Evolutionary conservation across 2,329 filamentous ascomycete genomes (phyloP).

Genomic region (Dothistroma septosporum): DNA sequence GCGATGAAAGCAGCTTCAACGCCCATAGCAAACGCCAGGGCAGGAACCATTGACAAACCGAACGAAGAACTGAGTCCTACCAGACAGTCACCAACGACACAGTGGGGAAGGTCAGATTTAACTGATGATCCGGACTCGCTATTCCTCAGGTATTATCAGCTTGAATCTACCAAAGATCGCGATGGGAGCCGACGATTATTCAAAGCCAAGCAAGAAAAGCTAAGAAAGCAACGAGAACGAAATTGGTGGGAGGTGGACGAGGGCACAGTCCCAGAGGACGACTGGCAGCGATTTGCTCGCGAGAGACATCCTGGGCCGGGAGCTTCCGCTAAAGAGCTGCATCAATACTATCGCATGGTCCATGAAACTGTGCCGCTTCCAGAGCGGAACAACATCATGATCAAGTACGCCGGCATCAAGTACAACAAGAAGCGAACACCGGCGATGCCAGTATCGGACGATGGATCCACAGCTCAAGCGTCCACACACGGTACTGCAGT

Average conservation of each 20-base stretch:
- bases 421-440: too few relatives aligned
- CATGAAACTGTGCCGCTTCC: too few relatives aligned
- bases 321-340: neutral
- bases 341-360: too few relatives aligned
- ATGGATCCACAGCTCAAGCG: too few relatives aligned
- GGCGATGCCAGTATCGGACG: too few relatives aligned
- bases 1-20: too few relatives aligned
- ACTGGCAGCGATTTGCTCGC: neutral
- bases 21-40: too few relatives aligned
- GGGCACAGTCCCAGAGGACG: neutral
- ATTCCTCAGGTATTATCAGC: neutral
- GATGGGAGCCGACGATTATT: neutral
- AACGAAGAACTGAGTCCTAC: neutral
- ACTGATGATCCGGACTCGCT: neutral
- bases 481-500: too few relatives aligned
- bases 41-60: neutral
- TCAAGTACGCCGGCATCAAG: too few relatives aligned
- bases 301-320: neutral
- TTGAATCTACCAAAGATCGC: neutral
- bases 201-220: neutral
- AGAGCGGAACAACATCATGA: too few relatives aligned
- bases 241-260: neutral
- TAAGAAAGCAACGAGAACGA: neutral
- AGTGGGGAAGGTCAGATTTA: neutral
- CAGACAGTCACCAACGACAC: neutral